Conservation (phyloP, 2,329 filamentous ascomycete species). For the Aspergillus cejpii region DNA sequence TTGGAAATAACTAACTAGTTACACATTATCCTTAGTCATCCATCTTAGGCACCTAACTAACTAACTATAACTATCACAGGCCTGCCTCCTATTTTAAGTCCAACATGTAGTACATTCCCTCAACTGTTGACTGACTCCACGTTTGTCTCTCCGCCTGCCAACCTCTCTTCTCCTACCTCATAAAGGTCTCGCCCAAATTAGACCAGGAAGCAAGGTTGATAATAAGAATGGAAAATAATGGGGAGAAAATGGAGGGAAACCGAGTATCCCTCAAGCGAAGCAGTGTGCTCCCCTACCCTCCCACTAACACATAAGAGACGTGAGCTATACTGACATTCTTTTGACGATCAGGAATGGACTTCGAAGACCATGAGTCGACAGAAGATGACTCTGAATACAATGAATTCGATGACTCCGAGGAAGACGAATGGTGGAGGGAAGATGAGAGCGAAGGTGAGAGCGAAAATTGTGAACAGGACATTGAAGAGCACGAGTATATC, state of each 20-base stretch:
- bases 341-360: conserved; percentile 4
- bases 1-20: no score
- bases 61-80: no score
- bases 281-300: conserved; percentile 1
- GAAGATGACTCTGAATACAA: conserved; percentile 6
- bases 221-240: conserved; percentile 1
- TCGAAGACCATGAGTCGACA: conserved; percentile 7
- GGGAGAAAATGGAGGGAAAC: neutral
- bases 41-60: no score
- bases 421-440: conserved; percentile 11
- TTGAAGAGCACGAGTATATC: conserved; percentile 16
- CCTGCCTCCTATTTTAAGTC: no score
- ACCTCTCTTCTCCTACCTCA: neutral
- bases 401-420: conserved; percentile 5
- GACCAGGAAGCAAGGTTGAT: neutral
- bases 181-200: neutral
- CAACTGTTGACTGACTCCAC: no score
- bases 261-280: conserved; percentile 1
- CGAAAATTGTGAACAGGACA: conserved; percentile 8
- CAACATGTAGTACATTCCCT: no score
- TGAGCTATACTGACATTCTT: conserved; percentile 3
- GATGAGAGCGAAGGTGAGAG: conserved; percentile 8
- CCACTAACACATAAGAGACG: conserved; percentile 2
- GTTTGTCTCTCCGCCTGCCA: neutral
- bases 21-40: no score